Percentiles rank a stretch among this genome's conserved stretches.
These are phyloP conservation scores for Phytophthora melonis DNA, from an alignment of 352 stramenopile species.

Conservation along the genomic window DNA sequence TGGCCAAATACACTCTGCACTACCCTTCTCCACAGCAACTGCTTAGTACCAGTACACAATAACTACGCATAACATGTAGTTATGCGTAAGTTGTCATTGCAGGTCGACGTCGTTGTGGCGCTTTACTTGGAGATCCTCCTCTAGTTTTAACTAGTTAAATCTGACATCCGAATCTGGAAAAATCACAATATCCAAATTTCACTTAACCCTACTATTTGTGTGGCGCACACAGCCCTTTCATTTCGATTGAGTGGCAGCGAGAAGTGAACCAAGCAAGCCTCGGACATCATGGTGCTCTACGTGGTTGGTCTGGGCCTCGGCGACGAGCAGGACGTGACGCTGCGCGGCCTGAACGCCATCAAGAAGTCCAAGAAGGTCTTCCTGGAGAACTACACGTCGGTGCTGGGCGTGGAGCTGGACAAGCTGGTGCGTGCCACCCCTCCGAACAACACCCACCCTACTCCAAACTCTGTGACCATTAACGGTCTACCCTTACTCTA, in stretches of 20 bases:
- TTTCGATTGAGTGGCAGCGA: constrained; percentile 22
- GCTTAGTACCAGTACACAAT: too few relatives aligned
- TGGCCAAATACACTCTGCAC: too few relatives aligned
- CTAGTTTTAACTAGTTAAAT: too few relatives aligned
- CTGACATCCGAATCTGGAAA: too few relatives aligned
- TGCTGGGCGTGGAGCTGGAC: constrained; percentile 92
- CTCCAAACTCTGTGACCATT: neutral
- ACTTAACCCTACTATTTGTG: neutral
- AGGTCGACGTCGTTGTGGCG: too few relatives aligned
- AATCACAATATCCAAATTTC: neutral
- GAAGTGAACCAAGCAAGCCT: neutral
- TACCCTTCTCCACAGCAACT: too few relatives aligned
- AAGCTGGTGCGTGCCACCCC: constrained; percentile 69
- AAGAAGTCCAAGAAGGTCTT: constrained; percentile 96
- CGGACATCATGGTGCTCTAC: constrained; percentile 91
- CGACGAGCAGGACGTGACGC: constrained; percentile 99
- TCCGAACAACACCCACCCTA: too few relatives aligned
- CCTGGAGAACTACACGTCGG: constrained; percentile 98
- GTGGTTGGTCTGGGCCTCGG: constrained; percentile 98
- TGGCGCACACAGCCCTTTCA: neutral
- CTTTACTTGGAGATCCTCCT: too few relatives aligned
- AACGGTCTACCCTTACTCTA: neutral
- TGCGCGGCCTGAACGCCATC: constrained; percentile 96
- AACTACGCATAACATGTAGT: too few relatives aligned
- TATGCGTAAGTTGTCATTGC: too few relatives aligned